A percentile compares a stretch with the other conserved stretches of the same genome.
These are phyloP conservation scores for Camellia lanceoleosa DNA, from an alignment of 148 eudicot species.

Conservation along the genomic window DNA sequence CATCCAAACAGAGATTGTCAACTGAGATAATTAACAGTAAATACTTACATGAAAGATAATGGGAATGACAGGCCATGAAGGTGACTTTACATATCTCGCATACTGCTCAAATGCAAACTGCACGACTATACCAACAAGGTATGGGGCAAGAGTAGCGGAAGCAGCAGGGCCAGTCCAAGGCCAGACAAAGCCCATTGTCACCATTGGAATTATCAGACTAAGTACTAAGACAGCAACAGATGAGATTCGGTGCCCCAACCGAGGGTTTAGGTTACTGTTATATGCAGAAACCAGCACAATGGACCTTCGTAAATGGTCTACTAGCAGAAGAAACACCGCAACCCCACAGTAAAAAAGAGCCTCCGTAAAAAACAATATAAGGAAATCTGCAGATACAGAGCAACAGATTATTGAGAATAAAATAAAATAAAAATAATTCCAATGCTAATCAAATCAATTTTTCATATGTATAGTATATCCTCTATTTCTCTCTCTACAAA, in stretches of 20 bases:
- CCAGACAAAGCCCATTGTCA: constrained; percentile 98
- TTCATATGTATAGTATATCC: neutral
- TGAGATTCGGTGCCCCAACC: constrained; percentile 65
- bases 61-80: constrained; percentile 90
- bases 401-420: neutral
- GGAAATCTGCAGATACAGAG: constrained; percentile 68
- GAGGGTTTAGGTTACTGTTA: constrained; percentile 38
- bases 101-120: constrained; percentile 97
- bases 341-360: constrained; percentile 90
- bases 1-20: neutral
- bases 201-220: constrained; percentile 85
- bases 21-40: neutral
- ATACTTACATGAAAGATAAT: constrained; percentile 70
- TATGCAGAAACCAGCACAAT: constrained; percentile 29
- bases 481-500: too few species aligned
- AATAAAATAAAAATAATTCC: constrained; percentile 9
- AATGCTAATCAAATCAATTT: neutral
- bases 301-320: constrained; percentile 64
- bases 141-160: constrained; percentile 98
- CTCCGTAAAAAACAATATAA: constrained; percentile 92
- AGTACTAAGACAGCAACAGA: constrained; percentile 79
- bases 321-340: constrained; percentile 65
- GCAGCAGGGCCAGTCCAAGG: constrained; percentile 99
- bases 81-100: constrained; percentile 66
- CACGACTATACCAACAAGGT: constrained; percentile 94